A percentile compares a stretch with the other conserved stretches of the same genome.
Evolutionary conservation across 371 early-diverging fungal genomes (phyloP).

Genomic region (Mucor piriformis): DNA sequence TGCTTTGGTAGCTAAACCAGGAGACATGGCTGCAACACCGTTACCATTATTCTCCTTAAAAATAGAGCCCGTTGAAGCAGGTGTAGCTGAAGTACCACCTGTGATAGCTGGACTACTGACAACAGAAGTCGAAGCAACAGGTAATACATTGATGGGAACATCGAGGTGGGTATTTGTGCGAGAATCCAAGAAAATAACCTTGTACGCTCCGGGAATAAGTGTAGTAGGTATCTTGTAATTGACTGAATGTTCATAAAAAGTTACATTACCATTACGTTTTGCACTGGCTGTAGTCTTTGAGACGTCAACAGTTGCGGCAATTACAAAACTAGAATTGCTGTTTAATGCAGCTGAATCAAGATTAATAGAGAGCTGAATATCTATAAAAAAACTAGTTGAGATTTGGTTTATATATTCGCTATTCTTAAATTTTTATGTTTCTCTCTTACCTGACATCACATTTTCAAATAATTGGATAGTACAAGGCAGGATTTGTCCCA

Average conservation of each 20-base stretch:
- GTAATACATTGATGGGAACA: conserved; percentile 46
- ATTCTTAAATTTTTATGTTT: background rate
- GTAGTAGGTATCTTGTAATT: conserved; percentile 47
- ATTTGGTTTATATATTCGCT: background rate
- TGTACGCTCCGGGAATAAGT: conserved; percentile 41
- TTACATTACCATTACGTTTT: conserved; percentile 33
- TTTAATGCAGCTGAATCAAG: conserved; percentile 20
- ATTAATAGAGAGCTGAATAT: conserved; percentile 23
- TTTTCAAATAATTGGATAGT: conserved; percentile 34
- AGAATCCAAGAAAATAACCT: conserved; percentile 43
- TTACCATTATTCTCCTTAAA: conserved; percentile 3
- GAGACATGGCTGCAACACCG: conserved; percentile 21
- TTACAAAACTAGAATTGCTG: conserved; percentile 17
- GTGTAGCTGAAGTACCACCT: conserved; percentile 9
- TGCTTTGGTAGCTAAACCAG: conserved; percentile 12
- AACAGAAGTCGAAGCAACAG: conserved; percentile 35
- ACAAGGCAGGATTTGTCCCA: conserved; percentile 41
- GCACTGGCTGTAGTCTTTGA: conserved; percentile 35
- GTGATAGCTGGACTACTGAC: conserved; percentile 10
- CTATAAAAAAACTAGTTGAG: conserved; percentile 8
- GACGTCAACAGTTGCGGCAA: conserved; percentile 37
- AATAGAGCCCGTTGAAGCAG: conserved; percentile 16
- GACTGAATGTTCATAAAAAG: conserved; percentile 46
- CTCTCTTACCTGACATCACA: conserved; percentile 27
- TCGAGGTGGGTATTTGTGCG: conserved; percentile 34